Conservation (phyloP, 2,329 filamentous ascomycete genomes). For the Metarhizium anisopliae region DNA sequence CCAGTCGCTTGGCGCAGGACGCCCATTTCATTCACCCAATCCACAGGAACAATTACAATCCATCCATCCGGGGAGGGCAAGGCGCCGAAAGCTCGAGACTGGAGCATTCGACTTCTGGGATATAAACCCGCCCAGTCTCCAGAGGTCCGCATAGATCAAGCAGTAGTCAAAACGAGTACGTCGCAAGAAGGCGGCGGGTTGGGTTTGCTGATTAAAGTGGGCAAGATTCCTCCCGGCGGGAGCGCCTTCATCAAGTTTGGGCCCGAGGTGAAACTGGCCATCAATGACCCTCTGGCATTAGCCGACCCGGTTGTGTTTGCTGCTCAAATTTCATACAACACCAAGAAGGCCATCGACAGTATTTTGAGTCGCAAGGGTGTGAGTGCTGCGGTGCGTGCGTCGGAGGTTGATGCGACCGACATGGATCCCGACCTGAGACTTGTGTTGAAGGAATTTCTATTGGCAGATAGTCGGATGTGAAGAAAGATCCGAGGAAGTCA, state of each 20-base stretch:
- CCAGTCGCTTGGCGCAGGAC: constrained; percentile 6
- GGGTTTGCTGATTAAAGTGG: constrained; percentile 4
- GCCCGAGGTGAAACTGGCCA: constrained; percentile 4
- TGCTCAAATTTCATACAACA: constrained; percentile 8
- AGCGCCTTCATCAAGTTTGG: constrained; percentile 8
- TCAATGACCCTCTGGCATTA: constrained; percentile 10
- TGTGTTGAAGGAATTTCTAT: constrained; percentile 11
- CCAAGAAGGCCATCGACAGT: constrained; percentile 11
- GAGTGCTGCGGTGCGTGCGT: constrained; percentile 5
- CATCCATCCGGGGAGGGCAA: background rate
- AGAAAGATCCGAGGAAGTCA: background rate
- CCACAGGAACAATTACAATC: constrained; percentile 5
- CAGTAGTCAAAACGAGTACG: background rate
- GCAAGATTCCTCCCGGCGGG: constrained; percentile 6
- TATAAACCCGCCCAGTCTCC: background rate
- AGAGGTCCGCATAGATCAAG: background rate
- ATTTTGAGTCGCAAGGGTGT: constrained; percentile 6
- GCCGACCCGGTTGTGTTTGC: constrained; percentile 10
- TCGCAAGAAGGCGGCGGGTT: background rate
- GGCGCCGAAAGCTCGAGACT: background rate
- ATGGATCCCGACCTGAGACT: constrained; percentile 13
- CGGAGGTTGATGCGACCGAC: constrained; percentile 11
- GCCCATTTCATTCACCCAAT: constrained; percentile 6
- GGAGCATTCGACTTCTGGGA: constrained; percentile 8
- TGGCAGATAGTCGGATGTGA: constrained; percentile 8